Percentiles rank a stretch among this genome's conserved stretches.
phyloP scores from a whole-genome alignment of 2,329 filamentous ascomycete species.

The Nemania bipapillata region DNA sequence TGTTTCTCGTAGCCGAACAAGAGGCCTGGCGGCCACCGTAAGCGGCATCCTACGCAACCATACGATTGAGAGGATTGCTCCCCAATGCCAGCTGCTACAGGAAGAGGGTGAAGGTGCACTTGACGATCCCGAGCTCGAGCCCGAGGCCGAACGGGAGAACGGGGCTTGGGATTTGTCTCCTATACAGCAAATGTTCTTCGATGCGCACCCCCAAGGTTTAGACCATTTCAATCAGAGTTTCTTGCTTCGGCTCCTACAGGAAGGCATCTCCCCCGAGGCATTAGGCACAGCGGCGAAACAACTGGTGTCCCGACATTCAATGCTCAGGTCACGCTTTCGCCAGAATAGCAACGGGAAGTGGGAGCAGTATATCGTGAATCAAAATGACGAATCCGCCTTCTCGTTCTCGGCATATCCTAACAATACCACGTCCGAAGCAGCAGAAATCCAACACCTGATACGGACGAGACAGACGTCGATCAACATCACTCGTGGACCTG shows the following conservation, averaged over 20 bases:
- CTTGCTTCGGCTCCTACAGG: constrained; percentile 10
- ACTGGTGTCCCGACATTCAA: constrained; percentile 9
- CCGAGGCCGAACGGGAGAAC: constrained; percentile 1
- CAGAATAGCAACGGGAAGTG: constrained; percentile 1
- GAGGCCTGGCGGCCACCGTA: constrained; percentile 1
- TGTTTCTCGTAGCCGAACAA: constrained; percentile 8
- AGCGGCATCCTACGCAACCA: constrained; percentile 8
- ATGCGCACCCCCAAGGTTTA: not conserved
- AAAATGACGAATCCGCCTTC: constrained; percentile 9
- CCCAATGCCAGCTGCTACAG: constrained; percentile 8
- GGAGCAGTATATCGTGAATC: constrained; percentile 8
- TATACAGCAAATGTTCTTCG: constrained; percentile 19
- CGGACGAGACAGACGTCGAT: constrained; percentile 1
- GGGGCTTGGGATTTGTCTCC: constrained; percentile 16
- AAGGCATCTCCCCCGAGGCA: constrained; percentile 3
- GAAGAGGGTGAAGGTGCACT: constrained; percentile 8
- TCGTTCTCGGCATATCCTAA: constrained; percentile 9
- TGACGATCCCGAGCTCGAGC: not conserved
- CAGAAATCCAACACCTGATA: constrained; percentile 8
- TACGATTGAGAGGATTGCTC: constrained; percentile 12
- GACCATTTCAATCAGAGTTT: constrained; percentile 18
- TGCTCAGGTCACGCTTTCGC: constrained; percentile 16
- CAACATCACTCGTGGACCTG: constrained; percentile 1
- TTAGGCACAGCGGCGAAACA: not conserved
- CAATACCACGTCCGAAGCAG: constrained; percentile 3